Percentiles rank a stretch among this genome's conserved stretches.
phyloP scores from a whole-genome alignment of 108 stramenopile genomes.

The Aurantiochytrium sp. region DNA sequence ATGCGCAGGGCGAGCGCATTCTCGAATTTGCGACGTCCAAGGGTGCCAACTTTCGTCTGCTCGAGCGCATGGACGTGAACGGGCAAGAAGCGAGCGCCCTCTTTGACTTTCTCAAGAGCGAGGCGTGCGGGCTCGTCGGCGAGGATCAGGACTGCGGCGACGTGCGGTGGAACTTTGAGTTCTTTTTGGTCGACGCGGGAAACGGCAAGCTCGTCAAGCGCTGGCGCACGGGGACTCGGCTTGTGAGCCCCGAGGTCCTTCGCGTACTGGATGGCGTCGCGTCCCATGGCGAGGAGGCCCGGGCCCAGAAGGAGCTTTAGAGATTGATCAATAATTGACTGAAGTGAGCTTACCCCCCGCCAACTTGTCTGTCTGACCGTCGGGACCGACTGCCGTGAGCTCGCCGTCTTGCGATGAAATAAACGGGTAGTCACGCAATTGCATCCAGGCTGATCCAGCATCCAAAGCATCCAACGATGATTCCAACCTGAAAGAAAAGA shows the following conservation, averaged over 20 bases:
- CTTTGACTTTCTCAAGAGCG: conserved; percentile 45
- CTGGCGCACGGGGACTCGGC: not conserved
- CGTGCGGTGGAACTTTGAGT: not conserved
- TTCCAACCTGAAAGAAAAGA: too few species aligned
- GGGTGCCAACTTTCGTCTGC: conserved; percentile 42
- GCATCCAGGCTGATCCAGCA: too few species aligned
- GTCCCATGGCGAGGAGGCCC: not conserved
- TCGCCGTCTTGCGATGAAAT: too few species aligned
- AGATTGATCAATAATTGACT: not conserved
- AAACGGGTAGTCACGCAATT: too few species aligned
- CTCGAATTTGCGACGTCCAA: not conserved
- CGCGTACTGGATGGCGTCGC: not conserved
- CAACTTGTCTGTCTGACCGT: too few species aligned
- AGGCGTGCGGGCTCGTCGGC: not conserved
- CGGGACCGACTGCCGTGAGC: too few species aligned
- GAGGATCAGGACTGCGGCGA: not conserved
- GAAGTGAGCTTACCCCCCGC: too few species aligned
- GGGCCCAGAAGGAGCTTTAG: not conserved
- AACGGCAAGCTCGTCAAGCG: not conserved
- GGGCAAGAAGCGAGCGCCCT: conserved; percentile 44
- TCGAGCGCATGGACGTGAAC: conserved; percentile 57
- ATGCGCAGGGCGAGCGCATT: not conserved
- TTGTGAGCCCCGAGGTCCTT: not conserved
- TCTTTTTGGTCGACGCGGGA: not conserved
- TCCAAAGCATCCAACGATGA: too few species aligned